Evolutionary conservation across 1,284 basidiomycete species (phyloP), one percentile per base, ranked within the genome.

Genomic region (Rugosomyces carneus): DNA sequence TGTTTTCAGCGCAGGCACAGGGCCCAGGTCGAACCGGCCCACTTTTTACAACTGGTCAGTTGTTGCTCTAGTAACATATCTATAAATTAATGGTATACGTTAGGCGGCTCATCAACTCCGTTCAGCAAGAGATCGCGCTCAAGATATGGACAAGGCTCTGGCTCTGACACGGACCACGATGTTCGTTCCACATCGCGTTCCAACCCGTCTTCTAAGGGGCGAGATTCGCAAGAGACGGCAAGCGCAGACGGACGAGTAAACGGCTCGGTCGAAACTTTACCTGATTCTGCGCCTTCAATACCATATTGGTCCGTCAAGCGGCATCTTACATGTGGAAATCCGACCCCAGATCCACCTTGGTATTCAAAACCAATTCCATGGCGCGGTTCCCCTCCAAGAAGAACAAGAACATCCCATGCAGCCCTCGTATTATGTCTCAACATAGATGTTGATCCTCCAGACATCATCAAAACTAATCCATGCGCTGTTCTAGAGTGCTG

Each of bases 391-490:
- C 78, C 81, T 0, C 81, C 84, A 13, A 88, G 81, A 52, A 91
- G 89, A 62, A 80, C 90, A 49, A 94, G 91, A 69, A 98, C 94
- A 0, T 85, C 90, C 20, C 87, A 92, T 37, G 95, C 92, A 1
- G 90, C 89, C 0, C 76, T 99, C n/a, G 89, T 97, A 11, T 76
- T 98, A 52, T 99, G 95, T 61, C 75, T 99, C 37, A 98, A 99
- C 68, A 91, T 99, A 60, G 94, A 96, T 46, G 93, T 97, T 35
- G 95, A 99, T 60, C 95, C 95, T 13, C 95, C 95, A 48, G 95
- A 99, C 60, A 76, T 97, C 40, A 88, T 97, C 68, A 99, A 98
- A 74, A 98, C 96, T 7, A 90, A 89, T 54, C 96, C 95, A 0
- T 97, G 93, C 60, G 93, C 95, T 0, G 86, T 89, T 42, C 75